Base-by-base conservation (phyloP, 2,329 filamentous ascomycete species). In the Fusarium sp. region DNA sequence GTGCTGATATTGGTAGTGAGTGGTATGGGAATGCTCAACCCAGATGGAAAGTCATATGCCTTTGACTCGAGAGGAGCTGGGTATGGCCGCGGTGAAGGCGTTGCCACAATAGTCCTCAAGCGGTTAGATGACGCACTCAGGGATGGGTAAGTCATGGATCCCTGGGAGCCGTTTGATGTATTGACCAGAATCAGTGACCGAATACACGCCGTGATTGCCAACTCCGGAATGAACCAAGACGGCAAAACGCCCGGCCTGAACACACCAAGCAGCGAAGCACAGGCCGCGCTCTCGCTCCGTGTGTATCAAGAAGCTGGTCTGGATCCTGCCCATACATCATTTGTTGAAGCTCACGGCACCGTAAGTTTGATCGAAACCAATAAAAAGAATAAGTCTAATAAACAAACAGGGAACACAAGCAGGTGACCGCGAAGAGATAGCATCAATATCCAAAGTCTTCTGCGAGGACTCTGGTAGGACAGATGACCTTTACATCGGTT, bases 141-240 rank as follows among this genome's bases (percentile, higher is more conserved):
- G 5, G 48, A 44, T 6, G 38, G 54, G 54, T 56, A 14, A 7
- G 48, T 30, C 1, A 7, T 9, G 4, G 1, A 38, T 36, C 5
- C 7, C 7, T 11, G 11, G 10, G 1, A 21, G 9, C 0, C 4
- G 6, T 19, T 44, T 54, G 9, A 2, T 4, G 14, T 11, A 7
- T 6, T 30, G 1, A 44, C 19, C 17, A 8, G 7, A 17, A 7
- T 20, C 3, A 56, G 54, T 38, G 54, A 56, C 19, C 38, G 48
- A 11, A 19, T 56, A 36, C 54, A 54, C 19, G 54, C 54, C 2
- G 20, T 56, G 6, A 56, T 56, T 17, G 54, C 54, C 12, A 56
- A 54, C 4, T 56, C 48, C 21, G 54, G 54, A 17, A 44, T 56
- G 48, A 56, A 56, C 10, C 54, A 56, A 44, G 54, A 56, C 19